These are phyloP conservation scores for Daldinia decipiens DNA, from an alignment of 495 filamentous ascomycete species.

Conservation along the genomic window DNA sequence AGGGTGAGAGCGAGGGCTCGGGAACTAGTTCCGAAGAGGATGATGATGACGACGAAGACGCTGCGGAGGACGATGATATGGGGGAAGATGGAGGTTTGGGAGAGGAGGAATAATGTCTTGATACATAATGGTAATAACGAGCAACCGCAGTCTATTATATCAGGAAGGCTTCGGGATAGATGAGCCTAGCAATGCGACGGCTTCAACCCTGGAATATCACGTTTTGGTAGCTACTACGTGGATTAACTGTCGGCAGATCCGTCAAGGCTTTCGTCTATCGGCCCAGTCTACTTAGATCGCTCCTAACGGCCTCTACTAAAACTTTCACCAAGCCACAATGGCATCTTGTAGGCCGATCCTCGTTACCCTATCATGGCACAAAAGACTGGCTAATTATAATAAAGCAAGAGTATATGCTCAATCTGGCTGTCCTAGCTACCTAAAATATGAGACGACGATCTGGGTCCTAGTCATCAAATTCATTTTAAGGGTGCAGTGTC, in stretches of 20 bases:
- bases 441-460: not conserved
- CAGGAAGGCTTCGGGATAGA: not conserved
- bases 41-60: conserved; percentile 55
- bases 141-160: not conserved
- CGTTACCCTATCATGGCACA: not conserved
- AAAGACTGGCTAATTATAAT: not conserved
- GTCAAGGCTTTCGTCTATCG: not conserved
- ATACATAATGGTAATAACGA: conserved; percentile 3
- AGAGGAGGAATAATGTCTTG: conserved; percentile 37
- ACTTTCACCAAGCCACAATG: too few species aligned
- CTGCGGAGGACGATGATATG: conserved; percentile 59
- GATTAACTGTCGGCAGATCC: not conserved
- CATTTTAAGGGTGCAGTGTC: conserved; percentile 28
- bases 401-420: not conserved
- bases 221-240: conserved; percentile 1
- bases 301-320: not conserved
- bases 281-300: not conserved
- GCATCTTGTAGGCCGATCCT: not conserved
- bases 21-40: conserved; percentile 66
- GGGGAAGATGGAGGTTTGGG: conserved; percentile 52
- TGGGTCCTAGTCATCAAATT: not conserved
- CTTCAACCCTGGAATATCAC: not conserved
- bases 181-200: not conserved
- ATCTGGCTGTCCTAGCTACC: not conserved
- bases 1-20: conserved; percentile 75